Conservation (phyloP, 1,284 basidiomycete species). For the Ustilago hordei region DNA sequence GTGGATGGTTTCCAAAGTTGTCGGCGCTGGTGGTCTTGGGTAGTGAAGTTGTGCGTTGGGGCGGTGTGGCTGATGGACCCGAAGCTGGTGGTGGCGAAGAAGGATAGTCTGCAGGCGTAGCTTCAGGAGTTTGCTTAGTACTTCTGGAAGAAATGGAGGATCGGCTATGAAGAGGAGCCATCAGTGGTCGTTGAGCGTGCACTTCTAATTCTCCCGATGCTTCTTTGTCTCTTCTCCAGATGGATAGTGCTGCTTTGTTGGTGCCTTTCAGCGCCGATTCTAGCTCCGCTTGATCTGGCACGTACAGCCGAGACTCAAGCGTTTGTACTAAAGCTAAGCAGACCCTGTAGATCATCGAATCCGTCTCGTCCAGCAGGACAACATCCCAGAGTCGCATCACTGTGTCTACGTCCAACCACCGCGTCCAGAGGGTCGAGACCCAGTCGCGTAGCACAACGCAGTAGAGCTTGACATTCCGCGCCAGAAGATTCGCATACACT, state of each 20-base stretch:
- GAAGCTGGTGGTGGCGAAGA: not conserved
- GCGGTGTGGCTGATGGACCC: constrained; percentile 8
- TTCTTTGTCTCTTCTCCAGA: constrained; percentile 58
- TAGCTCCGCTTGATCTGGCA: constrained; percentile 57
- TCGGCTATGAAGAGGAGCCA: constrained; percentile 4
- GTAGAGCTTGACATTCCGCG: constrained; percentile 45
- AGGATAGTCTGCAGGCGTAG: not conserved
- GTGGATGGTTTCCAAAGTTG: not conserved
- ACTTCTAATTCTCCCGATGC: constrained; percentile 24
- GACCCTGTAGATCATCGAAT: constrained; percentile 57
- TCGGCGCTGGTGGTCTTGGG: not conserved
- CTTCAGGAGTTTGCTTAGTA: not conserved
- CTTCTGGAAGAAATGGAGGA: constrained; percentile 3
- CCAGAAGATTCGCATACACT: constrained; percentile 73
- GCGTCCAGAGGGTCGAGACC: constrained; percentile 56
- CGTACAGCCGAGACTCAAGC: constrained; percentile 61
- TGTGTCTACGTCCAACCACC: constrained; percentile 60
- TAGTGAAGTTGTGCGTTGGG: constrained; percentile 8
- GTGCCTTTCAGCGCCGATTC: constrained; percentile 54
- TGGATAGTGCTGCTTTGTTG: constrained; percentile 53
- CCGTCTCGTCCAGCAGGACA: constrained; percentile 60
- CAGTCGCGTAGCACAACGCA: constrained; percentile 53
- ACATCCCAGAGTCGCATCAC: constrained; percentile 64
- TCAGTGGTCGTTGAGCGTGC: not conserved
- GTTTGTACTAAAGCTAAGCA: constrained; percentile 61